Conservation (phyloP, 306 rosid species). For the Carpinus viminea region DNA sequence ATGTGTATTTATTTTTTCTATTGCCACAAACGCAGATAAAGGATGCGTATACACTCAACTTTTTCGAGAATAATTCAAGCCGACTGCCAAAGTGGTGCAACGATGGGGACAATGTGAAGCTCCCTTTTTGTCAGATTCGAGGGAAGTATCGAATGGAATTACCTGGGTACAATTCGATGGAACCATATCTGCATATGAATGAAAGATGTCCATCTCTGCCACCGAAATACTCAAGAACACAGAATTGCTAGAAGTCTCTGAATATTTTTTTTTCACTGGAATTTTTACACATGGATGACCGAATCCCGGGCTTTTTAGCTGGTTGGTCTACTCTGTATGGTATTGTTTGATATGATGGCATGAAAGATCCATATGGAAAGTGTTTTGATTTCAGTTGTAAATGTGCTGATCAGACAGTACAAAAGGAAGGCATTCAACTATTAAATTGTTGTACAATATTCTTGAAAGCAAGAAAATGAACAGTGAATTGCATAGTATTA, state of each 20-base stretch:
- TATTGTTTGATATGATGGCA: conserved; percentile 10
- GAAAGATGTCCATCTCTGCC: conserved; percentile 95
- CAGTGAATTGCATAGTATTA: background rate
- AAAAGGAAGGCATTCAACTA: background rate
- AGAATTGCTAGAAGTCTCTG: conserved; percentile 52
- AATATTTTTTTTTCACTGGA: conserved; percentile 16
- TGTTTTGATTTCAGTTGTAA: conserved; percentile 5
- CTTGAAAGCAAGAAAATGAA: too few relatives aligned
- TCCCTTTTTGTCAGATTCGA: conserved; percentile 89
- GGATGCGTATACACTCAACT: conserved; percentile 87
- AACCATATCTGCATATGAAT: conserved; percentile 83
- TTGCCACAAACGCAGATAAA: conserved; percentile 66
- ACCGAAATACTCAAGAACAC: conserved; percentile 64
- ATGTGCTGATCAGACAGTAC: conserved; percentile 7
- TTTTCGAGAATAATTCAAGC: conserved; percentile 77
- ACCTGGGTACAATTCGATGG: conserved; percentile 78
- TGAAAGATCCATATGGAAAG: conserved; percentile 1
- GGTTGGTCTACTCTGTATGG: background rate
- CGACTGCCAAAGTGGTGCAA: conserved; percentile 95
- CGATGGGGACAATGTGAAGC: conserved; percentile 69
- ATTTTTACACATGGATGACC: background rate
- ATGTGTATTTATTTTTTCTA: conserved; percentile 13
- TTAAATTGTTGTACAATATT: background rate
- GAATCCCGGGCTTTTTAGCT: background rate
- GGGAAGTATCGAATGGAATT: conserved; percentile 91